Conservation (phyloP, 768 basidiomycete genomes). For the Podaxis carcinomalis region DNA sequence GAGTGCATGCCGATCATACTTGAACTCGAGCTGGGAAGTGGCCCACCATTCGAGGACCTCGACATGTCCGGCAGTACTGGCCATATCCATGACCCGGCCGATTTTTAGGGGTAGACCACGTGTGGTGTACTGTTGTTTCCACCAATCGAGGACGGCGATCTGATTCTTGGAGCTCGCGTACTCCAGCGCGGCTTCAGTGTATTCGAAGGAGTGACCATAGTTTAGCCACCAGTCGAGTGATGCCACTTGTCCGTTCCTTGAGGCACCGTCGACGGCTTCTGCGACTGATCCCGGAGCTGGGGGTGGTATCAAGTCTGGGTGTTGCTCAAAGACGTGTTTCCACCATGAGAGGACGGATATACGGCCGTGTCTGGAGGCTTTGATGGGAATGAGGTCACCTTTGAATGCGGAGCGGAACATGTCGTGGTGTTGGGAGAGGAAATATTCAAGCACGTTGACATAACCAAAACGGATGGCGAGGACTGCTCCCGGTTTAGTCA, state of each 20-base stretch:
- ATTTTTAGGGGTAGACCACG: constrained; percentile 65
- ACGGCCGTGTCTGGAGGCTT: constrained; percentile 74
- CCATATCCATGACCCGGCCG: constrained; percentile 83
- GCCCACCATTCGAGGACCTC: constrained; percentile 85
- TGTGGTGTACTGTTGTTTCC: constrained; percentile 55
- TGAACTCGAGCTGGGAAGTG: constrained; percentile 68
- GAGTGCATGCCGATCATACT: constrained; percentile 74
- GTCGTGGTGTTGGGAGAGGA: constrained; percentile 59
- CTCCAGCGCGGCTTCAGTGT: constrained; percentile 77
- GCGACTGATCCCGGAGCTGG: constrained; percentile 52
- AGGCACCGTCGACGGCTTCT: constrained; percentile 77
- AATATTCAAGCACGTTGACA: constrained; percentile 69
- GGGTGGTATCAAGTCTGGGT: constrained; percentile 54
- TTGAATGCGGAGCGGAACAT: constrained; percentile 64
- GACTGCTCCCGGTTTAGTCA: constrained; percentile 67
- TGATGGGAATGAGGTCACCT: constrained; percentile 68
- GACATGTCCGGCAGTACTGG: constrained; percentile 73
- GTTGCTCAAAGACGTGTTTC: constrained; percentile 58
- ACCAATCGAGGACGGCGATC: constrained; percentile 79
- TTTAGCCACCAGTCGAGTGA: constrained; percentile 81
- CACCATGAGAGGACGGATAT: constrained; percentile 77
- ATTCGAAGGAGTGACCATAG: constrained; percentile 63
- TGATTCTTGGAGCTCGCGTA: constrained; percentile 76
- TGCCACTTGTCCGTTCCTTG: constrained; percentile 66
- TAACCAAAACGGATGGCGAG: constrained; percentile 71